Conservation (phyloP, 257 asterid genomes). For the Nicotiana otophora region DNA sequence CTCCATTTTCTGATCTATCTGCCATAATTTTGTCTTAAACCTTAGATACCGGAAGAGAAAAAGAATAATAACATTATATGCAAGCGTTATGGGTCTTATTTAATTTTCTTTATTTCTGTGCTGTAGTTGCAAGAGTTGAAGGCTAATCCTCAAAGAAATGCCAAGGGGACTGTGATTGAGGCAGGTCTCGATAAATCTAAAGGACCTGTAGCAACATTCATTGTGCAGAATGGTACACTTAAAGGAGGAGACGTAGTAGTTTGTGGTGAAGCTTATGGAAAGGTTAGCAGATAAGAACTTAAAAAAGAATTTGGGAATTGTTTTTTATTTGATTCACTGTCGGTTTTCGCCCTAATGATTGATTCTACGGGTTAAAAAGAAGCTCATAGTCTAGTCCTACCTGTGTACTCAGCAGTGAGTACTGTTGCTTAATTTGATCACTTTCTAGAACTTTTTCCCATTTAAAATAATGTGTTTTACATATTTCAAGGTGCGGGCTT, state of each 20-base stretch:
- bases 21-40: neutral
- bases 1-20: conserved; percentile 1
- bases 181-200: conserved; percentile 95
- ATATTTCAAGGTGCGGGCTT: conserved; percentile 74
- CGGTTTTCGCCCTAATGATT: neutral
- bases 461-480: conserved; percentile 16
- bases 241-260: conserved; percentile 75
- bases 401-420: neutral
- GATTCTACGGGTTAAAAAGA: neutral
- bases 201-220: conserved; percentile 92
- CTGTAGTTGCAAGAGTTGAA: conserved; percentile 91
- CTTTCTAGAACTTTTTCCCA: conserved; percentile 6
- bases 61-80: neutral
- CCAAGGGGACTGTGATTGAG: conserved; percentile 93
- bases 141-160: conserved; percentile 92
- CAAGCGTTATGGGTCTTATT: neutral
- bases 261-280: conserved; percentile 97
- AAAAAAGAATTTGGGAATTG: conserved; percentile 6
- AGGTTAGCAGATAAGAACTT: conserved; percentile 51
- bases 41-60: neutral
- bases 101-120: neutral
- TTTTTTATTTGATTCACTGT: neutral
- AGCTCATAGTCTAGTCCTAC: neutral
- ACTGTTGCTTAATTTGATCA: conserved; percentile 2
- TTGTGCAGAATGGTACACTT: conserved; percentile 94